Base-by-base conservation (phyloP, 1,139 yeast species). In the Geotrichum restrictum region DNA sequence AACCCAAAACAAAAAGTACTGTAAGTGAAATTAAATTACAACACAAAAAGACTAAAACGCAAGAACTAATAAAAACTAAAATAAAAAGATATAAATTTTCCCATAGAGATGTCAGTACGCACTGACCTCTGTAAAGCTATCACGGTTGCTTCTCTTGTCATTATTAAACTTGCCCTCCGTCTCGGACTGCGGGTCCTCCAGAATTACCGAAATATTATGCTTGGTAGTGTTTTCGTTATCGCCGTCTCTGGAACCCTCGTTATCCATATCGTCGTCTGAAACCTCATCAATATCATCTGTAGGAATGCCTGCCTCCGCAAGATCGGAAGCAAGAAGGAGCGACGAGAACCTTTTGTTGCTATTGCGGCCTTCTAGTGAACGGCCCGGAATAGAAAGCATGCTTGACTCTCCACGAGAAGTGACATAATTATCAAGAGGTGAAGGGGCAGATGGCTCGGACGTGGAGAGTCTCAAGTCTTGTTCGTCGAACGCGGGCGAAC, bases 121-220 rank as follows among this genome's bases (percentile, higher is more conserved):
- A 48, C 67, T 63, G 39, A 63, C 66, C 47, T 63, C 66, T 5
- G 67, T 57, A 42, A 60, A 60, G 50, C 65, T 62, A 51, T 63
- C 65, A 14, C 65, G 57, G 43, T 60, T 62, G 42, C 59, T 49
- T 14, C 53, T 56, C 41, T 45, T 49, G 48, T 44, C 49, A 33
- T 43, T 42, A 13, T 39, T 21, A 33, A 32, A 32, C 29, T 43
- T 33, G 39, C 21, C 47, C 22, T 33, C 47, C n/a, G 24, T 14
- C 14, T 43, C 39, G 7, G 47, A 32, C 27, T 31, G 37, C 1
- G 29, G 11, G 38, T 43, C 47, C 38, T 43, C 47, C 47, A 43
- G 19, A n/a, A 43, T 43, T 11, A 43, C 19, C n/a, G 47, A 33
- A 11, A 43, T 43, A 11, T 43, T 14, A 11, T 19, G 38, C 47